Evolutionary conservation across 1,284 basidiomycete species (phyloP), one percentile per base, ranked within the genome.

Genomic region (Cryptococcus hybrid): DNA sequence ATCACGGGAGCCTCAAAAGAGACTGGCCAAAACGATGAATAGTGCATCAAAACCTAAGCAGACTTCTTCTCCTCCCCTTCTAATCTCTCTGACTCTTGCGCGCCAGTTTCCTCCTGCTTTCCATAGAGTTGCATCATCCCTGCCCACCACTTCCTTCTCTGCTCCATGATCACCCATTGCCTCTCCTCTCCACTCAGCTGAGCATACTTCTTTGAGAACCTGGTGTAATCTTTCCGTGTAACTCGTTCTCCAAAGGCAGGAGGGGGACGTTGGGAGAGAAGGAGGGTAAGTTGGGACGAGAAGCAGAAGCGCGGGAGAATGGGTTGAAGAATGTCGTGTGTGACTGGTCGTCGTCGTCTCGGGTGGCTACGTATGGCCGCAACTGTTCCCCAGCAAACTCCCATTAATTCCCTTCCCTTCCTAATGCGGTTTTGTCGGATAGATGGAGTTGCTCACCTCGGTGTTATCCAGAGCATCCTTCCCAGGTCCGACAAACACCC

Each of bases 401-500:
- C 30, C 30, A 30, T 30, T 30, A 30, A 30, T 30, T 30, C 4
- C 30, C 30, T 30, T 30, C 30, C 30, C 4, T 30, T 30, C 30
- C 30, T 30, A 30, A 30, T 30, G 46, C 7, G 38, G 30, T 37
- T 43, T 13, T n/a, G 7, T n/a, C 18, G 30, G 30, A 30, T 30
- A 4, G 30, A 30, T 30, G 30, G 30, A 30, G 38, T 40, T 34
- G 80, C 88, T 67, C 69, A 90, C 88, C 46, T 82, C 78, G 37
- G 85, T 85, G 36, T 77, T 80, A 43, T 82, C 76, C 55, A 92
- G 85, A 37, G 84, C 83, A 61, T 85, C 81, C 38, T 89, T 73
- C 1, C 85, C 84, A 1, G 91, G 91, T 11, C 89, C 88, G 48
- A 94, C 86, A 64, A 86, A 94, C 47, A 88, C 85, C 63, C 90